Percentiles rank a stretch among this genome's conserved stretches.
Evolutionary conservation across 495 filamentous ascomycete species (phyloP).

Genomic region (Hypoxylon subgilvum): DNA sequence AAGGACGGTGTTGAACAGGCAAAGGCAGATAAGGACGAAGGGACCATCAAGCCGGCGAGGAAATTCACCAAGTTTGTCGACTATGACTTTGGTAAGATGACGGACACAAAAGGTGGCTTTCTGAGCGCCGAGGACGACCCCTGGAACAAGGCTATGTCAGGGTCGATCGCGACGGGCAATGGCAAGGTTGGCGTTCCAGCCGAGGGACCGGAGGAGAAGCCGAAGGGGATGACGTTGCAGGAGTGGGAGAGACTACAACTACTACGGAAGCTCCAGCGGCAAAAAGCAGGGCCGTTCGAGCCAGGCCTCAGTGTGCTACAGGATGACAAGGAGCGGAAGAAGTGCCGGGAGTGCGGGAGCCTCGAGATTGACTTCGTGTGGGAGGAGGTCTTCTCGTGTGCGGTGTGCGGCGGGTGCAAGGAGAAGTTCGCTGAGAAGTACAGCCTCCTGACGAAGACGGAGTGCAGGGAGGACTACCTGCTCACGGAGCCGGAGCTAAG

Average conservation of each 20-base stretch:
- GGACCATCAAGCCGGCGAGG: conserved; percentile 69
- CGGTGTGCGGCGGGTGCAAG: conserved; percentile 55
- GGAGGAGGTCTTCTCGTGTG: conserved; percentile 66
- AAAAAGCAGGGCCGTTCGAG: conserved; percentile 83
- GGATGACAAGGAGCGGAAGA: conserved; percentile 66
- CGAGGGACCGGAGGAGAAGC: conserved; percentile 65
- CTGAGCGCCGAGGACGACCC: conserved; percentile 87
- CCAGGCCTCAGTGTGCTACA: conserved; percentile 77
- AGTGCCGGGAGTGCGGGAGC: conserved; percentile 80
- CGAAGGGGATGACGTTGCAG: conserved; percentile 77
- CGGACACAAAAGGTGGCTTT: conserved; percentile 95
- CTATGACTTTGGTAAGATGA: conserved; percentile 97
- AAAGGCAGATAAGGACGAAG: conserved; percentile 50
- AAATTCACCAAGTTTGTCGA: conserved; percentile 94
- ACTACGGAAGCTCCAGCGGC: conserved; percentile 67
- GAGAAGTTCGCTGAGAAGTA: conserved; percentile 91
- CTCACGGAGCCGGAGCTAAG: conserved; percentile 90
- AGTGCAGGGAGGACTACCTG: conserved; percentile 92
- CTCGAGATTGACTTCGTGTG: conserved; percentile 94
- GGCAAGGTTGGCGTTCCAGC: conserved; percentile 30
- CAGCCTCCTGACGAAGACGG: conserved; percentile 92
- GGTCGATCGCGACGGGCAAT: conserved; percentile 44
- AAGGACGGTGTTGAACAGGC: conserved; percentile 45
- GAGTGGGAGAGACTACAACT: conserved; percentile 90
- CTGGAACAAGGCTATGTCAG: conserved; percentile 76